Conservation (phyloP, 495 filamentous ascomycete species). For the Aspergillus nanangensis region DNA sequence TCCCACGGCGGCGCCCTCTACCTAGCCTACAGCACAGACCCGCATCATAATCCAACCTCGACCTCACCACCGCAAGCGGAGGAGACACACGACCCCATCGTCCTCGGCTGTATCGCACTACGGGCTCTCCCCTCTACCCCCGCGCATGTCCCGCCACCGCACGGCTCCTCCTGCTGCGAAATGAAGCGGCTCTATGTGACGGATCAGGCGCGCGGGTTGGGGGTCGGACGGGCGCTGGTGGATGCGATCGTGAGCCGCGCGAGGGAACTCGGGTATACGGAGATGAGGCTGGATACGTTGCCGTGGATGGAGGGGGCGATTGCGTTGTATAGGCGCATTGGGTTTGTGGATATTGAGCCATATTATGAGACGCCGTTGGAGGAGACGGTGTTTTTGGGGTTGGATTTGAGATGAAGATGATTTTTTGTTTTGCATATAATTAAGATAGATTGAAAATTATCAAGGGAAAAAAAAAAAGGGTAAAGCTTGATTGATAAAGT, state of each 20-base stretch:
- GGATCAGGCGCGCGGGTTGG: conserved; percentile 40
- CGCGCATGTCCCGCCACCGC: too few relatives aligned
- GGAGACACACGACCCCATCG: too few relatives aligned
- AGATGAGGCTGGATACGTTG: conserved; percentile 55
- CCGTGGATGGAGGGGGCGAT: conserved; percentile 50
- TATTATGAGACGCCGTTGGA: conserved; percentile 57
- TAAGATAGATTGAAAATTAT: not conserved
- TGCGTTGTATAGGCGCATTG: conserved; percentile 43
- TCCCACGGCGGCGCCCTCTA: conserved; percentile 40
- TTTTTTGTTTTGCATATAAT: not conserved
- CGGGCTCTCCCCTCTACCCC: conserved; percentile 4
- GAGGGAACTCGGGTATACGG: conserved; percentile 43
- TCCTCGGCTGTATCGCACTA: conserved; percentile 49
- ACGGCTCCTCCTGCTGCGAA: too few relatives aligned
- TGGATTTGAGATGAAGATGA: conserved; percentile 16
- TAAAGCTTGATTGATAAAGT: not conserved
- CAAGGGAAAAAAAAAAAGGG: not conserved
- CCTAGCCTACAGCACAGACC: conserved; percentile 39
- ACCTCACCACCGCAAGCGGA: too few relatives aligned
- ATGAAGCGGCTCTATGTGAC: conserved; percentile 56
- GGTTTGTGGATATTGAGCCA: conserved; percentile 48
- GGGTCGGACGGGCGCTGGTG: conserved; percentile 44
- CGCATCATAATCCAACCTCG: too few relatives aligned
- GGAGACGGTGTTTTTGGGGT: conserved; percentile 38
- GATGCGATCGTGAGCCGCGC: conserved; percentile 40